Evolutionary conservation across 129 eudicot genomes (phyloP).

Genomic region (Flaveria trinervia): DNA sequence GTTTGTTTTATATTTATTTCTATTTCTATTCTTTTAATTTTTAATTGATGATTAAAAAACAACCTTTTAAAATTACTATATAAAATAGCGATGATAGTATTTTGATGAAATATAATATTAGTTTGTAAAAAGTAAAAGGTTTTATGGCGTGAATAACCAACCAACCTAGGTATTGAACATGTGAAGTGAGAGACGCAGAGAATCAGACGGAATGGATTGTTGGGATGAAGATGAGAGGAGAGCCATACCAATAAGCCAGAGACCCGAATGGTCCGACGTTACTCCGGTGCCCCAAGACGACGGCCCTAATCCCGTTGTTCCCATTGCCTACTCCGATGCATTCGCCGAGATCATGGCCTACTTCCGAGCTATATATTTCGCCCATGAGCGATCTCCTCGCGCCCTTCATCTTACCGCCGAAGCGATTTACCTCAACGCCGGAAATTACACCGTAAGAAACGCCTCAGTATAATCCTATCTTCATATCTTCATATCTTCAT

Average conservation of each 20-base stretch:
- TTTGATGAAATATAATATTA: too few relatives aligned
- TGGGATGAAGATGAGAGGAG: slow-evolving; percentile 42
- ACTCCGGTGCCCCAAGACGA: slow-evolving; percentile 79
- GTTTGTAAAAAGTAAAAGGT: too few relatives aligned
- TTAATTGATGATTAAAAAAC: too few relatives aligned
- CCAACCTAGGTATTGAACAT: too few relatives aligned
- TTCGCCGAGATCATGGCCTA: slow-evolving; percentile 81
- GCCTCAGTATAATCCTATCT: slow-evolving; percentile 19
- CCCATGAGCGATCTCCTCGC: slow-evolving; percentile 79
- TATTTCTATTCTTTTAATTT: too few relatives aligned
- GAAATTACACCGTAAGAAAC: slow-evolving; percentile 77
- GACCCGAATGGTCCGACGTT: slow-evolving; percentile 91
- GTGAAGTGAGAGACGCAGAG: neutral
- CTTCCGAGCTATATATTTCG: slow-evolving; percentile 82
- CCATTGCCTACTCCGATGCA: slow-evolving; percentile 70
- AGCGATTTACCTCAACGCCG: slow-evolving; percentile 72
- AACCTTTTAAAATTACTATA: too few relatives aligned
- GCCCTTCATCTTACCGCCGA: slow-evolving; percentile 67
- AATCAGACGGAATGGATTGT: slow-evolving; percentile 35
- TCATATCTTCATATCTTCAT: too few relatives aligned
- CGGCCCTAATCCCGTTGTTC: slow-evolving; percentile 93
- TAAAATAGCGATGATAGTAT: too few relatives aligned
- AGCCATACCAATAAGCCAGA: slow-evolving; percentile 39
- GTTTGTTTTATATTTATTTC: too few relatives aligned
- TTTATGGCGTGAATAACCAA: too few relatives aligned